A percentile compares a stretch with the other conserved stretches of the same genome.
Evolutionary conservation across 495 filamentous ascomycete species (phyloP).

Genomic region (Penicillium parvum): DNA sequence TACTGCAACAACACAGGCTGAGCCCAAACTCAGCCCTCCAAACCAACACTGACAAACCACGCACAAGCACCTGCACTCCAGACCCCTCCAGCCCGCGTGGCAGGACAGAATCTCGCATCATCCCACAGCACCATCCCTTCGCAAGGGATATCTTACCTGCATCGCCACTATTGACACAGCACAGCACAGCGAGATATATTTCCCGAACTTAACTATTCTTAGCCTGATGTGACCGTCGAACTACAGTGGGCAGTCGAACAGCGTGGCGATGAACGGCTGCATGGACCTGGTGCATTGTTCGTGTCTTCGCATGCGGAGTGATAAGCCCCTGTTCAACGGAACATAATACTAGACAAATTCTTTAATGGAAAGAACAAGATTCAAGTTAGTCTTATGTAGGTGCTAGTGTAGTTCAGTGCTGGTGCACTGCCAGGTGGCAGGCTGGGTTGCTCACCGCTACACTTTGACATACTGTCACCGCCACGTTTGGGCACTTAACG

Average conservation of each 20-base stretch:
- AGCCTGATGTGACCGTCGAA: background rate
- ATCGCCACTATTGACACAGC: background rate
- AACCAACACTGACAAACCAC: background rate
- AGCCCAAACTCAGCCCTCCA: too few relatives aligned
- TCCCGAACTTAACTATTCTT: background rate
- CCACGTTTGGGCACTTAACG: slow-evolving; percentile 21
- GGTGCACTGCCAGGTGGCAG: background rate
- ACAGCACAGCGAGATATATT: background rate
- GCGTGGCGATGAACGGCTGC: background rate
- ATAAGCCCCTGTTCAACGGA: too few relatives aligned
- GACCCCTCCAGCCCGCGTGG: too few relatives aligned
- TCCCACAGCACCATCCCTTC: background rate
- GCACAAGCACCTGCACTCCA: too few relatives aligned
- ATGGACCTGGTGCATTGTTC: background rate
- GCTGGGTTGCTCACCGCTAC: slow-evolving; percentile 25
- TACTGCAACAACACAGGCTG: too few relatives aligned
- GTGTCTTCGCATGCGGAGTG: background rate
- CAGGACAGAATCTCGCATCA: too few relatives aligned
- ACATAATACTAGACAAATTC: too few relatives aligned
- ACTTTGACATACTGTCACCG: slow-evolving; percentile 22
- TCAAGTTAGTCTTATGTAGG: too few relatives aligned
- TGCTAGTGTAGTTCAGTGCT: background rate
- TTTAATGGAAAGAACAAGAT: too few relatives aligned
- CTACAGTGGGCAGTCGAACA: background rate
- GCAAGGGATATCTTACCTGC: background rate